These are phyloP conservation scores for Pyrenopolyporus hunteri DNA, from an alignment of 495 filamentous ascomycete species.

Conservation along the genomic window DNA sequence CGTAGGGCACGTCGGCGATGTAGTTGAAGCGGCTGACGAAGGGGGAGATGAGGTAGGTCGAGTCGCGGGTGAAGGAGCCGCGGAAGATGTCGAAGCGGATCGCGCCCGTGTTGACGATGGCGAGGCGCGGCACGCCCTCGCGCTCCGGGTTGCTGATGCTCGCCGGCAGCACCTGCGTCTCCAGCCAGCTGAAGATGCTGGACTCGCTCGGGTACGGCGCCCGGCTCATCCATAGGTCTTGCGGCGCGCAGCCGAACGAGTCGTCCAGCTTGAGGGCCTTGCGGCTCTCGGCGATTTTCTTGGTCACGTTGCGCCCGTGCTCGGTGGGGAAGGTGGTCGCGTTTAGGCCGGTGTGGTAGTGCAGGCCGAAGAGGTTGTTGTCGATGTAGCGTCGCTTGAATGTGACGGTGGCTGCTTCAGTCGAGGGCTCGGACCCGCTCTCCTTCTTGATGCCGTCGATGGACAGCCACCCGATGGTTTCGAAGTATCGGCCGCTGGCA, in stretches of 20 bases:
- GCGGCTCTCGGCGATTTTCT: slow-evolving; percentile 72
- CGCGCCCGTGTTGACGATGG: slow-evolving; percentile 84
- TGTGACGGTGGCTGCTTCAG: slow-evolving; percentile 48
- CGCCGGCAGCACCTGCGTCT: slow-evolving; percentile 72
- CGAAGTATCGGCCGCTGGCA: slow-evolving; percentile 93
- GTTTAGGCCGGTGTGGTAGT: slow-evolving; percentile 79
- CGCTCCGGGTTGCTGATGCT: slow-evolving; percentile 53
- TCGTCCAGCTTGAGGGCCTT: slow-evolving; percentile 73
- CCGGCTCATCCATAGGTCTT: slow-evolving; percentile 79
- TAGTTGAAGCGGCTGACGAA: slow-evolving; percentile 83
- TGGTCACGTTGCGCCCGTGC: slow-evolving; percentile 74
- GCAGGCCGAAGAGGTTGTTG: slow-evolving; percentile 86
- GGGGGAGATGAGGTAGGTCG: slow-evolving; percentile 82
- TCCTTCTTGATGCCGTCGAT: slow-evolving; percentile 69
- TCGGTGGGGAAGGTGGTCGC: slow-evolving; percentile 75
- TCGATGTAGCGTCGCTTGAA: slow-evolving; percentile 90
- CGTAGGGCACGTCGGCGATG: slow-evolving; percentile 79
- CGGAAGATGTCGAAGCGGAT: slow-evolving; percentile 96
- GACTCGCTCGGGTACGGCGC: slow-evolving; percentile 68
- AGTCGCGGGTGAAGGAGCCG: slow-evolving; percentile 85
- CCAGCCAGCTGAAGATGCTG: slow-evolving; percentile 83
- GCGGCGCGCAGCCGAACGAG: slow-evolving; percentile 81
- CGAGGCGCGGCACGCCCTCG: slow-evolving; percentile 62
- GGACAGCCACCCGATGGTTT: slow-evolving; percentile 96
- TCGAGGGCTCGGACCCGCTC: slow-evolving; percentile 23